These are phyloP conservation scores for Oryza meyeriana DNA, from an alignment of 176 grass and related monocot species.

Conservation along the genomic window DNA sequence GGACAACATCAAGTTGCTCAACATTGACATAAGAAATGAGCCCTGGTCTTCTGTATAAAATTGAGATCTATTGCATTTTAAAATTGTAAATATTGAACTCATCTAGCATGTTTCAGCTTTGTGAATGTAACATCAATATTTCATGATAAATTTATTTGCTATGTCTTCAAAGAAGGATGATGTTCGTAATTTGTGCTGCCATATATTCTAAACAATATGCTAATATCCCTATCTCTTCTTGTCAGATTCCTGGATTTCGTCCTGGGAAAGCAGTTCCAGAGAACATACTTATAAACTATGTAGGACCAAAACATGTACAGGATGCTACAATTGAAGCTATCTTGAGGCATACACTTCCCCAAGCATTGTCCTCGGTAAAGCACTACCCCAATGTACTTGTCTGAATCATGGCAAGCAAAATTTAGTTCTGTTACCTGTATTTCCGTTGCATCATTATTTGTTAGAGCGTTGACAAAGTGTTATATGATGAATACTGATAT, in stretches of 20 bases:
- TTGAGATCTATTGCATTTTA: background rate
- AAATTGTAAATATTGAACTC: background rate
- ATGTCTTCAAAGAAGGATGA: background rate
- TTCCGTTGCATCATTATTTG: background rate
- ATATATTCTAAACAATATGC: background rate
- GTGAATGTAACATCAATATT: background rate
- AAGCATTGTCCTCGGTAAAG: slow-evolving; percentile 78
- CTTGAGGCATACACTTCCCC: slow-evolving; percentile 83
- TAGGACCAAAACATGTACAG: slow-evolving; percentile 63
- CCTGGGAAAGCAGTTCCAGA: slow-evolving; percentile 73
- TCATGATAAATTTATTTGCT: background rate
- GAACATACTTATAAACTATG: slow-evolving; percentile 72
- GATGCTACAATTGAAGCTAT: slow-evolving; percentile 80
- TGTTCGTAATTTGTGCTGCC: background rate
- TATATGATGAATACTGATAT: background rate
- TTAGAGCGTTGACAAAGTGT: background rate
- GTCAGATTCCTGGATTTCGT: slow-evolving; percentile 91
- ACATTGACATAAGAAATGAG: background rate
- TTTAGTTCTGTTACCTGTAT: background rate
- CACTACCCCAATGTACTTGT: slow-evolving; percentile 1
- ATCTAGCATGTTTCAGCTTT: background rate
- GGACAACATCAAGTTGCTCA: background rate
- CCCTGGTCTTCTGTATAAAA: background rate
- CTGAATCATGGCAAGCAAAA: slow-evolving; percentile 12
- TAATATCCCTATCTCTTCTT: slow-evolving; percentile 26